These are phyloP conservation scores for Pisolithus sp. DNA, from an alignment of 768 basidiomycete genomes.

Conservation along the genomic window DNA sequence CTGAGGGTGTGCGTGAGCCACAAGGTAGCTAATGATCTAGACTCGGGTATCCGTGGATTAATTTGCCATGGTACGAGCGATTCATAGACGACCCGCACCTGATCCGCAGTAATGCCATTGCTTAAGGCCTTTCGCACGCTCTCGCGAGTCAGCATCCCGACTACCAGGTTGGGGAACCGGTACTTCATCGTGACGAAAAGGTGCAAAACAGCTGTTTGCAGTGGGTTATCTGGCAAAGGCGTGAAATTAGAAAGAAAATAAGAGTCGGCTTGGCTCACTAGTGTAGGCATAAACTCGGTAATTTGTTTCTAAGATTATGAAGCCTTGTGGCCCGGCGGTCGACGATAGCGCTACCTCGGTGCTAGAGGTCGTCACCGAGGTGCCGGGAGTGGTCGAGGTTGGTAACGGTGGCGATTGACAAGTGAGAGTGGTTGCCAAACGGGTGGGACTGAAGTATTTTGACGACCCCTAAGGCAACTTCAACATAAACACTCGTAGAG, in stretches of 20 bases:
- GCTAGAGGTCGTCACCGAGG: constrained; percentile 9
- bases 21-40: constrained; percentile 93
- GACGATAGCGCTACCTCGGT: constrained; percentile 34
- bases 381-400: constrained; percentile 34
- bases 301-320: constrained; percentile 96
- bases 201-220: constrained; percentile 93
- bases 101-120: constrained; percentile 95
- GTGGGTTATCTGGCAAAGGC: constrained; percentile 68
- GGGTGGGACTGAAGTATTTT: constrained; percentile 87
- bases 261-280: constrained; percentile 39
- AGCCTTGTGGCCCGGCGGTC: constrained; percentile 69
- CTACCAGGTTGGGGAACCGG: constrained; percentile 95
- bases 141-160: constrained; percentile 90
- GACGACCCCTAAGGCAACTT: constrained; percentile 50
- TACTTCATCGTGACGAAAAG: constrained; percentile 90
- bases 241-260: constrained; percentile 7
- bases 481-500: constrained; percentile 5
- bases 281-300: constrained; percentile 98
- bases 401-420: constrained; percentile 82
- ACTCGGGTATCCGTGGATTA: constrained; percentile 12
- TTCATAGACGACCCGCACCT: constrained; percentile 46
- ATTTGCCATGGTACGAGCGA: constrained; percentile 8
- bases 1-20: constrained; percentile 93
- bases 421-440: constrained; percentile 89
- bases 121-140: constrained; percentile 90